Evolutionary conservation across 768 basidiomycete species (phyloP), one percentile per base, ranked within the genome.

Genomic region (Mycena maculata): DNA sequence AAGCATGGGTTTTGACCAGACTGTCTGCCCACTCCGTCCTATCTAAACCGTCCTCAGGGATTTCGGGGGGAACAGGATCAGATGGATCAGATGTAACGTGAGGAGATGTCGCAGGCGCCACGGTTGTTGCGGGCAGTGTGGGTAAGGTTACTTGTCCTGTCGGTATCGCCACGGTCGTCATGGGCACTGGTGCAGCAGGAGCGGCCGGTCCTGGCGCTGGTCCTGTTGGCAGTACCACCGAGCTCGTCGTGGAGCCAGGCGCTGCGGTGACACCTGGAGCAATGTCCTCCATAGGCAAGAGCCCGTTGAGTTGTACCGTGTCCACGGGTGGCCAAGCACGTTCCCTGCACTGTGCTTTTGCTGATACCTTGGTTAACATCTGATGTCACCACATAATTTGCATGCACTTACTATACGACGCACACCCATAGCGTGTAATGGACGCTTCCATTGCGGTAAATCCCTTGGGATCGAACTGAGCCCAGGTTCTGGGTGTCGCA

Each of bases 321-420:
- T 59, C 57, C 3, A 36, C 20, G 0, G 57, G 57, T 6, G 57
- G 57, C 57, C 57, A 59, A 2, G 31, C 44, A 4, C 57, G 44
- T 30, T 22, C 44, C 30, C 31, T 15, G 44, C 57, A 59, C 23
- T 23, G 18, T 11, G 20, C 44, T 23, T 47, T 45, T 8, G 41
- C 30, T 33, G 8, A 8, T 36, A 36, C 13, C 13, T 36, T 13
- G 6, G 33, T 36, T 13, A 36, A 36, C 13, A 36, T 36, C 33
- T 6, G 8, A 36, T 13, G 33, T 36, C 33, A 13, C 33, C n/a
- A n/a, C n/a, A n/a, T n/a, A n/a, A n/a, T n/a, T n/a, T n/a, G 33
- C 13, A 4, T n/a, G 20, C 11, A 55, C 55, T 56, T 23, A 56
- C 55, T 27, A 25, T 42, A 56, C 13, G 39, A 27, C 25, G 27